These are phyloP conservation scores for Malus sieversii DNA, from an alignment of 306 rosid species.

Conservation along the genomic window DNA sequence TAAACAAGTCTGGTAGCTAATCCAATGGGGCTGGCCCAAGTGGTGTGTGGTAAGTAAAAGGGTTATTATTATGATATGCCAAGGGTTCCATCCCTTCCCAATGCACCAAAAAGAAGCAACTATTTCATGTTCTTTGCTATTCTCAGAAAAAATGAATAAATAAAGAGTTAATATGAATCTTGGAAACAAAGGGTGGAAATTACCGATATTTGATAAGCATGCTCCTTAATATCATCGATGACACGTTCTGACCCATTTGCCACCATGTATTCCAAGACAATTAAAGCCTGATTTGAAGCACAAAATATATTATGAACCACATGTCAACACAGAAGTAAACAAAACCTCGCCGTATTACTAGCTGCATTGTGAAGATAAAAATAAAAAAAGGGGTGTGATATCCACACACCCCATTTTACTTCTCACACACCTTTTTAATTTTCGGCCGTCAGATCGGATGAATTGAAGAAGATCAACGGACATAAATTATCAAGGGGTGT, in stretches of 20 bases:
- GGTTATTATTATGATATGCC: neutral
- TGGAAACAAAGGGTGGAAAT: conserved; percentile 4
- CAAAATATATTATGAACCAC: neutral
- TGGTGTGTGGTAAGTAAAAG: neutral
- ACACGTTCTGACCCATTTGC: conserved; percentile 93
- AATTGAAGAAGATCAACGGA: no score
- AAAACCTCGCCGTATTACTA: neutral
- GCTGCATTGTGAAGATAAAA: neutral
- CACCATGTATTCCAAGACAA: conserved; percentile 86
- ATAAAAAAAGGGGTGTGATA: neutral
- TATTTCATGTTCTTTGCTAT: neutral
- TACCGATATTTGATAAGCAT: conserved; percentile 96
- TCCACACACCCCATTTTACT: no score
- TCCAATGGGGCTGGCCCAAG: neutral
- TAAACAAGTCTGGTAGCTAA: neutral
- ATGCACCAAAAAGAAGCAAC: neutral
- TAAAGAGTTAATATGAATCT: neutral
- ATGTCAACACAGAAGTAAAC: neutral
- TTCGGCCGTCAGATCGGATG: no score
- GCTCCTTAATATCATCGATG: conserved; percentile 92
- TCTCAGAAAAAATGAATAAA: neutral
- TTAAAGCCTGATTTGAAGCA: conserved; percentile 62
- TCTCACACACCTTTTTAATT: no score
- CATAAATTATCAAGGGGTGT: no score
- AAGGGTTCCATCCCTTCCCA: neutral